Evolutionary conservation across 2,329 filamentous ascomycete species (phyloP).

Genomic region (Didymosphaeria variabile): DNA sequence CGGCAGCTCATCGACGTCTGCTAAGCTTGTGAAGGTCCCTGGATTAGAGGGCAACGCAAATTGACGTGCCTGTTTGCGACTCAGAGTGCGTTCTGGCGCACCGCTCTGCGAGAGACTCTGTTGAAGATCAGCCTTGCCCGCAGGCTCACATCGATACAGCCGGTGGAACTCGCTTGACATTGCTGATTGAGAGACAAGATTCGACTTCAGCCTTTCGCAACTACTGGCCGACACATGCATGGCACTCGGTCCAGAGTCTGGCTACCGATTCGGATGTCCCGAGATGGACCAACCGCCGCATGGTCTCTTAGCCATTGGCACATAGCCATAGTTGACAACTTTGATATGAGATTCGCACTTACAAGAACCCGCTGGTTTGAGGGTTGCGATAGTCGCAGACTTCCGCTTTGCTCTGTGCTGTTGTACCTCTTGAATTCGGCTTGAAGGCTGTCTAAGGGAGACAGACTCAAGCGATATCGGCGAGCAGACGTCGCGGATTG

Average conservation of each 20-base stretch:
- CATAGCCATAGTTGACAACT: background rate
- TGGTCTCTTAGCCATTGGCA: background rate
- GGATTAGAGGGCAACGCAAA: slow-evolving; percentile 3
- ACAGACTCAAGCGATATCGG: slow-evolving; percentile 17
- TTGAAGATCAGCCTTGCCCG: background rate
- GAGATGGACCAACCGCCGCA: background rate
- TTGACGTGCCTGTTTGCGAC: background rate
- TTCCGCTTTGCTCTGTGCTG: background rate
- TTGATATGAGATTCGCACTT: background rate
- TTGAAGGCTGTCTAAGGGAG: slow-evolving; percentile 20
- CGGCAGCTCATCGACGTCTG: slow-evolving; percentile 9
- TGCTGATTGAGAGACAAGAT: background rate
- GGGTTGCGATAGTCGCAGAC: background rate
- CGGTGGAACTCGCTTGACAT: background rate
- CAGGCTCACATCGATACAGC: background rate
- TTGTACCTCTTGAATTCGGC: slow-evolving; percentile 20
- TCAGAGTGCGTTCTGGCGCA: slow-evolving; percentile 1
- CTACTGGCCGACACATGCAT: background rate
- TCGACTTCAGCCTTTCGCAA: background rate
- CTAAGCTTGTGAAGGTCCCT: slow-evolving; percentile 3
- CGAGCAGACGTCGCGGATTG: slow-evolving; percentile 9
- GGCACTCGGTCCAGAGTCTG: background rate
- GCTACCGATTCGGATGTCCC: background rate
- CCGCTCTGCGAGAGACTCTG: background rate
- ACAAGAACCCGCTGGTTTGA: slow-evolving; percentile 7